Evolutionary conservation across 371 early-diverging fungal genomes (phyloP).

Genomic region (Mucor saturninus): DNA sequence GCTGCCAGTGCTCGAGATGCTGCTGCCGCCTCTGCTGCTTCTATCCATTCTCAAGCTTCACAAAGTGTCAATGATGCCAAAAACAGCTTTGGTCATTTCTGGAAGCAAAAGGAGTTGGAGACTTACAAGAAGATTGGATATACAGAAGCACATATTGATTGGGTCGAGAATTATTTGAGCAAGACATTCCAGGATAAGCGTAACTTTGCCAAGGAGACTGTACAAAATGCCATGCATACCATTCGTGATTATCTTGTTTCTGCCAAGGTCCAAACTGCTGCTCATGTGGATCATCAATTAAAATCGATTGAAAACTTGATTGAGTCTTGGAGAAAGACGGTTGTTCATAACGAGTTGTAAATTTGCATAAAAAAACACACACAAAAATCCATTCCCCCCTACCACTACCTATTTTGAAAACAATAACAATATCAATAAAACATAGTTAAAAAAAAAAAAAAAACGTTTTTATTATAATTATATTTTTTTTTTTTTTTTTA

Average conservation of each 20-base stretch:
- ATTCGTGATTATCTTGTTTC: constrained; percentile 40
- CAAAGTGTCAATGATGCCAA: constrained; percentile 26
- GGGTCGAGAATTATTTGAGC: constrained; percentile 43
- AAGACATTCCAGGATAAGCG: constrained; percentile 34
- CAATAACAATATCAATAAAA: constrained; percentile 3
- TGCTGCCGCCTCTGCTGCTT: constrained; percentile 32
- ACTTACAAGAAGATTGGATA: constrained; percentile 46
- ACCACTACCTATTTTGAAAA: background rate
- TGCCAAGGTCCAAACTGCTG: constrained; percentile 41
- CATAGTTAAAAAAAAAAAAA: background rate
- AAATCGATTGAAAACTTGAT: constrained; percentile 39
- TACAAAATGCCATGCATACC: constrained; percentile 32
- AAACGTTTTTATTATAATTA: background rate
- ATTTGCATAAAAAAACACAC: background rate
- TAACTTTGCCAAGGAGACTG: constrained; percentile 34
- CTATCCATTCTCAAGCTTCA: constrained; percentile 25
- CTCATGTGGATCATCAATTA: constrained; percentile 44
- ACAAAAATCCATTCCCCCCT: background rate
- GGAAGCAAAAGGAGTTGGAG: constrained; percentile 43
- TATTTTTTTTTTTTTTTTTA: background rate
- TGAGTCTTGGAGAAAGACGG: constrained; percentile 36
- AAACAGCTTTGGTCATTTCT: constrained; percentile 38
- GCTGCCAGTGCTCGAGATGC: constrained; percentile 24
- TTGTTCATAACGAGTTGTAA: constrained; percentile 39
- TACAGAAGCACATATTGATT: constrained; percentile 49